Percentiles rank a stretch among this genome's conserved stretches.
These are phyloP conservation scores for Fonsecaea pedrosoi DNA, from an alignment of 2,329 filamentous ascomycete species.

Conservation along the genomic window DNA sequence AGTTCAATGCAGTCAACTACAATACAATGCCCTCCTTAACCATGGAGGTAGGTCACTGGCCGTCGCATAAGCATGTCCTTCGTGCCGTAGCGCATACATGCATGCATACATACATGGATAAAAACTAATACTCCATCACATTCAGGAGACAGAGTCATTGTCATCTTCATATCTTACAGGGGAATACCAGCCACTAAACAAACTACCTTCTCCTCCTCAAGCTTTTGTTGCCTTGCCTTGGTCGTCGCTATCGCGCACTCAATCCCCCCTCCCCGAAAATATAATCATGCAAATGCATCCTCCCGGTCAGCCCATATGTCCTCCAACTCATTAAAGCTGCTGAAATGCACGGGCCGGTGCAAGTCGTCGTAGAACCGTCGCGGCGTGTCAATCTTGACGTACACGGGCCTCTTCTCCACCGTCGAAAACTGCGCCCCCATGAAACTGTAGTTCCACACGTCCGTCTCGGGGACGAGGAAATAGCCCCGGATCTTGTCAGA, in stretches of 20 bases:
- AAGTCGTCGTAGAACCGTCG: constrained; percentile 85
- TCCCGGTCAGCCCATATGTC: constrained; percentile 93
- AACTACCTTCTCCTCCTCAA: not conserved
- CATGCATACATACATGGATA: no score
- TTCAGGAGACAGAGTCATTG: no score
- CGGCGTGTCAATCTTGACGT: constrained; percentile 93
- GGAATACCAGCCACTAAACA: no score
- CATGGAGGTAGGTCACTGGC: no score
- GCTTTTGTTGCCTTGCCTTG: not conserved
- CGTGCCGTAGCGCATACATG: no score
- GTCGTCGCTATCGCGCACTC: not conserved
- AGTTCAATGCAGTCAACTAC: no score
- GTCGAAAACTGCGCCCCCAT: constrained; percentile 88
- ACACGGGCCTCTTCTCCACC: constrained; percentile 87
- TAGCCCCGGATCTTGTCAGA: constrained; percentile 94
- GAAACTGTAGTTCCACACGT: constrained; percentile 97
- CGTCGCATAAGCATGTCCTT: no score
- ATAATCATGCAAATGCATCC: constrained; percentile 81
- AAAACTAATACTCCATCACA: no score
- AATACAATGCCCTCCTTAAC: no score
- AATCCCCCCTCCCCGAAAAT: no score
- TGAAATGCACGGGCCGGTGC: constrained; percentile 93
- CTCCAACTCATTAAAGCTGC: constrained; percentile 95
- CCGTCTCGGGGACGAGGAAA: constrained; percentile 91
- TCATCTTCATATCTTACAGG: no score